Evolutionary conservation across 768 basidiomycete species (phyloP).

Genomic region (Mycena belliarum): DNA sequence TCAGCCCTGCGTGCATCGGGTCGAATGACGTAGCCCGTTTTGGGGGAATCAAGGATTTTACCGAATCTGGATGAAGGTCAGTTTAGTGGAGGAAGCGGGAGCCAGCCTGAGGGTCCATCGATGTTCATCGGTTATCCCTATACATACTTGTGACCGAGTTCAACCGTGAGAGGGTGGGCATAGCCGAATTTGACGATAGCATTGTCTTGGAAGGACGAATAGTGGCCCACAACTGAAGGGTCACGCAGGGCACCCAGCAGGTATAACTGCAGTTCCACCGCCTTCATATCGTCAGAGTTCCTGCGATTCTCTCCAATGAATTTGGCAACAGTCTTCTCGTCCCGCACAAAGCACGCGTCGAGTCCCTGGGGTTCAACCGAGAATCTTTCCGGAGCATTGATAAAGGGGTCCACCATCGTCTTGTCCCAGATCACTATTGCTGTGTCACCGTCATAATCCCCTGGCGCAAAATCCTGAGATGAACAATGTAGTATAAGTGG

Average conservation of each 20-base stretch:
- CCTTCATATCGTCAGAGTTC: conserved; percentile 26
- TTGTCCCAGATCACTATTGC: conserved; percentile 60
- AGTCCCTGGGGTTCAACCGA: conserved; percentile 52
- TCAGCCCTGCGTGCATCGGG: conserved; percentile 34
- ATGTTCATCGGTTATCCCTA: background rate
- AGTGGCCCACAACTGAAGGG: conserved; percentile 49
- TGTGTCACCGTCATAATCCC: conserved; percentile 75
- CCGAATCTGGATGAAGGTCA: conserved; percentile 37
- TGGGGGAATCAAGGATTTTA: conserved; percentile 58
- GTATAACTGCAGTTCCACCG: conserved; percentile 45
- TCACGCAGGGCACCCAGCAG: conserved; percentile 53
- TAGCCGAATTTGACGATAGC: conserved; percentile 58
- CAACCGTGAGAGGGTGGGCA: conserved; percentile 43
- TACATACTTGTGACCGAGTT: conserved; percentile 53
- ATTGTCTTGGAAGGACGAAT: conserved; percentile 58
- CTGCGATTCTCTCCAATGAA: conserved; percentile 37
- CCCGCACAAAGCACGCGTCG: conserved; percentile 38
- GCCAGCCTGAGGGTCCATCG: too few relatives aligned
- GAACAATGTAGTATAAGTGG: background rate
- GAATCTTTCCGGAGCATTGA: conserved; percentile 49
- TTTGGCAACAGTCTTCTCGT: conserved; percentile 44
- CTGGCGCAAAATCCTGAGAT: conserved; percentile 29
- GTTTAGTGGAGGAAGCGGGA: background rate
- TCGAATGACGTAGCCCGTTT: conserved; percentile 54
- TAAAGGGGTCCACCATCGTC: conserved; percentile 53